These are phyloP conservation scores for Castanea mollissima DNA, from an alignment of 306 rosid genomes.

Conservation along the genomic window DNA sequence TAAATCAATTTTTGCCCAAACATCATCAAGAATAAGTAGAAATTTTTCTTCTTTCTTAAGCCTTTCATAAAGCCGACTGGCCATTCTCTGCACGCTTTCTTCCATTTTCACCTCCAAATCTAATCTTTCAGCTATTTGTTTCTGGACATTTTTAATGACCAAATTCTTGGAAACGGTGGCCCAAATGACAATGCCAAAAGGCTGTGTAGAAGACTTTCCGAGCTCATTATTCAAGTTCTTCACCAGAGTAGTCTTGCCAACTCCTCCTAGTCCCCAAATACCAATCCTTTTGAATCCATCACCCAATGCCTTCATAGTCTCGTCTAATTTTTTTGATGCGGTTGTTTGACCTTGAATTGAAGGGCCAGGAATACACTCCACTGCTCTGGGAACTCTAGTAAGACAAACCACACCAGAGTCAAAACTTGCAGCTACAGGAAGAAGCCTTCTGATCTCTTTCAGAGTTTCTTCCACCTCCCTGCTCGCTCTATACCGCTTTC, in stretches of 20 bases:
- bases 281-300: background rate
- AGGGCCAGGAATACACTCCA: background rate
- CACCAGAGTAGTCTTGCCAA: constrained; percentile 24
- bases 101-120: too few relatives aligned
- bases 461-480: background rate
- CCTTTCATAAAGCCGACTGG: too few relatives aligned
- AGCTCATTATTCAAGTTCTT: constrained; percentile 21
- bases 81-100: too few relatives aligned
- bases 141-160: too few relatives aligned
- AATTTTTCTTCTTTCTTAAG: too few relatives aligned
- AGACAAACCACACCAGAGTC: background rate
- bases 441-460: background rate
- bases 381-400: background rate
- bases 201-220: background rate
- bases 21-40: background rate
- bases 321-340: too few relatives aligned
- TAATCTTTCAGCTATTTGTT: too few relatives aligned
- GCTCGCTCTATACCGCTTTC: background rate
- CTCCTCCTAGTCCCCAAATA: constrained; percentile 23
- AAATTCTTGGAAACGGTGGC: too few relatives aligned
- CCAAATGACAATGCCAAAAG: constrained; percentile 11
- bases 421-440: background rate
- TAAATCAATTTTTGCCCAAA: background rate
- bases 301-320: too few relatives aligned
- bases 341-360: too few relatives aligned